Base-by-base conservation (phyloP, 257 asterid genomes). In the Nicotiana tomentosiformis region DNA sequence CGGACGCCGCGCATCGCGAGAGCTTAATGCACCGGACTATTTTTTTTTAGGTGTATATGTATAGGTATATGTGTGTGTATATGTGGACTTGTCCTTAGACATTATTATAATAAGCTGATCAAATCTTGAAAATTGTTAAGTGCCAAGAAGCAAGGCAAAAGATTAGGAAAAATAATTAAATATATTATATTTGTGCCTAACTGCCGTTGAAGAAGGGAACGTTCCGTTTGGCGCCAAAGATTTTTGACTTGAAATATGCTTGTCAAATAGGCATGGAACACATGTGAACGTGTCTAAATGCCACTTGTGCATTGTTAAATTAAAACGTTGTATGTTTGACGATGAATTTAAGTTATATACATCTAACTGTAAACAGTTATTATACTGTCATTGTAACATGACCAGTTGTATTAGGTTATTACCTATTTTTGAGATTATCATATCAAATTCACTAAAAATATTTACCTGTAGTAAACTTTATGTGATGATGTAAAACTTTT, bases 211-310 rank as follows among this genome's bases (percentile, higher is more conserved):
- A 86, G 86, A 87, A 72, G 33, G 81, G 57, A 79, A 79, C 4
- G 66, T 72, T 35, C 46, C 81, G 53, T 85, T 87, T 88, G 94
- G 93, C 92, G 95, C 93, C 94, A 53, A 85, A 86, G 84, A 88
- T 85, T 29, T 87, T 91, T 90, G 94, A 92, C 93, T 78, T 79
- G 77, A 68, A 86, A 76, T 43, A 60, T 18, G 16, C 6, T 49
- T 4, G 46, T 62, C 80, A 78, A 91, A 84, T 88, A 80, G 81
- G 7, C 10, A 35, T 15, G 17, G 5, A 84, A 87, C 97, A 91
- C 90, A 88, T 92, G 97, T 84, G 88, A 55, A 86, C 37, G 51
- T 46, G 83, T 18, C 0, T 82, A 67, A 32, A 80, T 81, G 83
- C 86, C 86, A 86, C 64, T 86, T 87, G 58, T 5, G 57, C 64